phyloP scores from a whole-genome alignment of 148 eudicot genomes.

The Pharnaceum exiguum region DNA sequence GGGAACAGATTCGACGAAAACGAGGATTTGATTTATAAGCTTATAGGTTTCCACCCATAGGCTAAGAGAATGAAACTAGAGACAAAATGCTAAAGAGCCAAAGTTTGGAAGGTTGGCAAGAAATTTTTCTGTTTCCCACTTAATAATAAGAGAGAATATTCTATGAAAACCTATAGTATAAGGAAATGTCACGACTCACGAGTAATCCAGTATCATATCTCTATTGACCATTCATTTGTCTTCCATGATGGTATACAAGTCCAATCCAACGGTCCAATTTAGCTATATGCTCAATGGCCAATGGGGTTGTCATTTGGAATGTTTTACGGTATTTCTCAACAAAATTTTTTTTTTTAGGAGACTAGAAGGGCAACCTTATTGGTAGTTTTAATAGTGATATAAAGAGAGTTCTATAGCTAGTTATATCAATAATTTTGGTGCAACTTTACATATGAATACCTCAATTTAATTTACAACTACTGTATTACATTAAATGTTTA shows the following conservation, averaged over 20 bases:
- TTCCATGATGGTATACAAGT: background rate
- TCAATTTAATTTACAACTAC: too few species aligned
- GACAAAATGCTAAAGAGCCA: constrained; percentile 7
- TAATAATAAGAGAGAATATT: constrained; percentile 2
- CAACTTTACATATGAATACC: too few species aligned
- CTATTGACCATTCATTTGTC: constrained; percentile 20
- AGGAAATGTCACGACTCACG: too few species aligned
- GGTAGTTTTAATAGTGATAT: too few species aligned
- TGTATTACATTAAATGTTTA: too few species aligned
- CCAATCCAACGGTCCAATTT: constrained; percentile 1
- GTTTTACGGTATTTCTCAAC: too few species aligned
- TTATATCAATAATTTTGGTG: too few species aligned
- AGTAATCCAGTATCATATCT: too few species aligned
- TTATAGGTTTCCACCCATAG: background rate
- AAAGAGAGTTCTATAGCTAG: too few species aligned
- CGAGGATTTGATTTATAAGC: constrained; percentile 11
- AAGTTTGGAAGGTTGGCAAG: constrained; percentile 23
- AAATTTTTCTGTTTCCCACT: constrained; percentile 11
- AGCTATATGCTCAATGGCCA: too few species aligned
- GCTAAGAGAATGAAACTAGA: background rate
- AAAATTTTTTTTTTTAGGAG: too few species aligned
- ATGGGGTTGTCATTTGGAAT: background rate
- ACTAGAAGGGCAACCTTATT: too few species aligned
- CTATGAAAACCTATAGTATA: constrained; percentile 9
- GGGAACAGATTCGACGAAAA: constrained; percentile 14